phyloP scores from a whole-genome alignment of 768 basidiomycete species.

The Pleurotus tuber-regium region DNA sequence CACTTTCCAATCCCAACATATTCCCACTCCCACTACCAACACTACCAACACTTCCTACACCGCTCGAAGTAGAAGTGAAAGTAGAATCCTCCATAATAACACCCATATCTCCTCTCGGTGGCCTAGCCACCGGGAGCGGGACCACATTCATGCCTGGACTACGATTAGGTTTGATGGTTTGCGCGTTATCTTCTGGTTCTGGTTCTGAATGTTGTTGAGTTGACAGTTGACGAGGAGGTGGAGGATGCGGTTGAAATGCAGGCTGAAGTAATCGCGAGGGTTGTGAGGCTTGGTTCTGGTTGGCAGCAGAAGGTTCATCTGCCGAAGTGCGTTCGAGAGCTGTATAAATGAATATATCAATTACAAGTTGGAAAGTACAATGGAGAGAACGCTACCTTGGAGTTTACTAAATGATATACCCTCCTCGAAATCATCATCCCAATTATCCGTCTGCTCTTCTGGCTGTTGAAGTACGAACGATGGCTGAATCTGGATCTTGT shows the following conservation, averaged over 20 bases:
- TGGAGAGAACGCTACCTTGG: constrained; percentile 41
- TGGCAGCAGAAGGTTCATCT: constrained; percentile 48
- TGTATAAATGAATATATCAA: constrained; percentile 21
- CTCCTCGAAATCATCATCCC: constrained; percentile 98
- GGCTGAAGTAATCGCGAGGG: not conserved
- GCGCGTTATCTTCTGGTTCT: constrained; percentile 69
- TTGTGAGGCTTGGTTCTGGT: not conserved
- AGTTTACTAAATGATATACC: constrained; percentile 87
- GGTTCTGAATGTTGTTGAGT: constrained; percentile 23
- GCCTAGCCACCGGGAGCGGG: constrained; percentile 51
- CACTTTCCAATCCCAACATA: constrained; percentile 1
- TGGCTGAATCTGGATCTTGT: constrained; percentile 61
- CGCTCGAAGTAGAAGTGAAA: not conserved
- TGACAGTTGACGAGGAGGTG: not conserved
- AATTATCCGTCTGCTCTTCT: constrained; percentile 90
- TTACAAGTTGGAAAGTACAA: not conserved
- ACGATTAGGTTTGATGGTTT: constrained; percentile 73
- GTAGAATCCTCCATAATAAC: constrained; percentile 38
- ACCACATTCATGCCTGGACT: constrained; percentile 54
- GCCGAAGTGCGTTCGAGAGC: constrained; percentile 60
- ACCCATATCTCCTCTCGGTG: constrained; percentile 58
- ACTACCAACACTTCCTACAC: too few species aligned
- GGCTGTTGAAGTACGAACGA: constrained; percentile 67
- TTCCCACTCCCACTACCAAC: too few species aligned
- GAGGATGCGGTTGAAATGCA: not conserved